Conservation (phyloP, 176 grass and related monocot species). For the Oryza rufipogon region DNA sequence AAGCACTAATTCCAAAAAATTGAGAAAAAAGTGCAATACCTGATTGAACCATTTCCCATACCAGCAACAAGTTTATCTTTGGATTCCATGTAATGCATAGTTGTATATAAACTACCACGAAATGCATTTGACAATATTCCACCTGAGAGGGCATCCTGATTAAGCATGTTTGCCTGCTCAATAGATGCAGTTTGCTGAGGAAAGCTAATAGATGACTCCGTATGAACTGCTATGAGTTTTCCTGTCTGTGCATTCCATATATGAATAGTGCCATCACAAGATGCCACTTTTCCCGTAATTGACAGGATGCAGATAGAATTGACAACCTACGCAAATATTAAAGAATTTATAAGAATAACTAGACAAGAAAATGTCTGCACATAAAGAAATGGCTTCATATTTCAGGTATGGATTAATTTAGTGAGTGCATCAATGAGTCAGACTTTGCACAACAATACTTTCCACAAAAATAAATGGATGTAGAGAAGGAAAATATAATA, state of each 20-base stretch:
- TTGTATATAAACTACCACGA: slow-evolving; percentile 88
- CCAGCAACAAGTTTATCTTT: slow-evolving; percentile 86
- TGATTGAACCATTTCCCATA: slow-evolving; percentile 91
- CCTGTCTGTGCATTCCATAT: slow-evolving; percentile 91
- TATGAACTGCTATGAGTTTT: slow-evolving; percentile 79
- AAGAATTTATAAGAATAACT: not conserved
- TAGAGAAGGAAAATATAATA: not conserved
- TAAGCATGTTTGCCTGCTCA: slow-evolving; percentile 90
- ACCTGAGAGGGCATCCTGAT: slow-evolving; percentile 70
- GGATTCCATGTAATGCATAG: slow-evolving; percentile 77
- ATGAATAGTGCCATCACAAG: slow-evolving; percentile 97
- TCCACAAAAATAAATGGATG: too few species aligned
- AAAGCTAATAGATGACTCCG: slow-evolving; percentile 67
- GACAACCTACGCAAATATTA: slow-evolving; percentile 66
- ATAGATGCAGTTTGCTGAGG: slow-evolving; percentile 54
- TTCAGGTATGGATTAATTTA: slow-evolving; percentile 6
- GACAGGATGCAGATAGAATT: slow-evolving; percentile 78
- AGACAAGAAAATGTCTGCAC: slow-evolving; percentile 23
- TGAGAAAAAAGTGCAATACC: slow-evolving; percentile 53
- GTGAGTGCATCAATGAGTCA: slow-evolving; percentile 17
- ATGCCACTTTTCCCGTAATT: slow-evolving; percentile 75
- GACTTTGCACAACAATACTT: not conserved
- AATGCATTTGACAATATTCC: slow-evolving; percentile 91
- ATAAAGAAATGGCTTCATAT: slow-evolving; percentile 3
- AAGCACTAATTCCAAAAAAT: slow-evolving; percentile 18